Evolutionary conservation across 148 eudicot species (phyloP).

Genomic region (Cornus suecica): DNA sequence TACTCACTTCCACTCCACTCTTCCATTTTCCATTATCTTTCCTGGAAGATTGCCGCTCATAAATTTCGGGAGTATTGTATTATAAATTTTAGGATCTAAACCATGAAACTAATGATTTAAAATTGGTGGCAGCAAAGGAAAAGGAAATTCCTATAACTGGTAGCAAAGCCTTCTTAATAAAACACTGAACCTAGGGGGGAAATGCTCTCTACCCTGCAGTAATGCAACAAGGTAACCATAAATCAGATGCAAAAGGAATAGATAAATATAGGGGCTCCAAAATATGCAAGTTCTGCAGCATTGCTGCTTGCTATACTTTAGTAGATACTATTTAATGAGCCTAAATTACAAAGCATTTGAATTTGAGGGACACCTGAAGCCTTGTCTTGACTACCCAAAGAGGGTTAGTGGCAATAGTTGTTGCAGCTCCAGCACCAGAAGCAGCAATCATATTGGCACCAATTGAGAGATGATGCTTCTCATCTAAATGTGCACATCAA

Average conservation of each 20-base stretch:
- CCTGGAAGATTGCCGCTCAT: too few relatives aligned
- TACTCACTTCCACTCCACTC: too few relatives aligned
- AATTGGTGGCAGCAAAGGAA: too few relatives aligned
- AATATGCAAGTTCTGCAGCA: not conserved
- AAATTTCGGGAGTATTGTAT: too few relatives aligned
- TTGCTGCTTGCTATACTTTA: not conserved
- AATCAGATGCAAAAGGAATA: not conserved
- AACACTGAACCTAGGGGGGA: not conserved
- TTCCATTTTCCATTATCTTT: too few relatives aligned
- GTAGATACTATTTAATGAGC: not conserved
- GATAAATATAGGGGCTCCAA: too few relatives aligned
- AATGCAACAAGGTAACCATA: not conserved
- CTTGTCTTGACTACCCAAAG: slow-evolving; percentile 99
- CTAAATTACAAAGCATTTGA: not conserved
- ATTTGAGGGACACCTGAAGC: slow-evolving; percentile 58
- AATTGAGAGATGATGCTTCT: slow-evolving; percentile 71
- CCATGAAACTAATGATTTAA: too few relatives aligned
- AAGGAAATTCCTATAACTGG: too few relatives aligned
- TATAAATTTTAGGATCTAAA: too few relatives aligned
- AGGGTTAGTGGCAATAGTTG: slow-evolving; percentile 84
- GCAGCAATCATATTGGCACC: slow-evolving; percentile 97
- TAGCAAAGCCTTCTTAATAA: not conserved
- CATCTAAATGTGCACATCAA: slow-evolving; percentile 50
- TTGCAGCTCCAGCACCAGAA: slow-evolving; percentile 96
- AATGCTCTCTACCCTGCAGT: not conserved